Evolutionary conservation across 352 stramenopile genomes (phyloP), one percentile per base, ranked within the genome.

Genomic region (Aphanomyces stellatus): DNA sequence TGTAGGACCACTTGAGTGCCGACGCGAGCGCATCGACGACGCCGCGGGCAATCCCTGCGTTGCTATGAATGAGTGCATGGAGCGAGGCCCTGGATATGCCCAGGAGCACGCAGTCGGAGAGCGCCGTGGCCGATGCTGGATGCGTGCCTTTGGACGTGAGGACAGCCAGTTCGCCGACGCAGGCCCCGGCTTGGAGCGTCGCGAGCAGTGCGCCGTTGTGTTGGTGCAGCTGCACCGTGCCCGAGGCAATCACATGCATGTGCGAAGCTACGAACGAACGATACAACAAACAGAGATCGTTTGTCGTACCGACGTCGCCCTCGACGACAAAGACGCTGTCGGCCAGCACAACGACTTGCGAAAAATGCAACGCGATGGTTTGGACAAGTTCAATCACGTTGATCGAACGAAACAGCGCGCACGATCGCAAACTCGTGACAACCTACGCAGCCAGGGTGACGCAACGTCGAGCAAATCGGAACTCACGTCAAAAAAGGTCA

Each of bases 11-110:
- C 8, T 81, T 79, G 34, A 94, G 66, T 7, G 85, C 79, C 0
- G 82, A 91, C 2, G 84, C 85, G 24, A 95, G 81, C 0, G 85
- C 82, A 53, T 90, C 88, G 3, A 95, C 62, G n/a, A 93, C 84
- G 22, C 86, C 86, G 65, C 80, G 69, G 0, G 86, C 90, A 3
- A 95, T 78, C 15, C 80, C 76, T 0, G 79, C 78, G 5, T 77
- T 91, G 40, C 87, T 77, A 43, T 82, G 82, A 27, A 95, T 93
- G 31, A 95, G 69, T 0, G 78, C 74, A 15, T 91, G 80, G 37
- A 95, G 69, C 28, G 86, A 78, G 37, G 80, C 72, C 4, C 83
- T 76, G 8, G 79, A 86, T 11, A 95, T 87, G 27, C 76, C 86
- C n/a, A 95, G 69, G 13, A 95, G 48, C 30, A 82, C 82, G 56